Conservation (phyloP, 371 early-diverging fungal species). For the Capniomyces stellatus region DNA sequence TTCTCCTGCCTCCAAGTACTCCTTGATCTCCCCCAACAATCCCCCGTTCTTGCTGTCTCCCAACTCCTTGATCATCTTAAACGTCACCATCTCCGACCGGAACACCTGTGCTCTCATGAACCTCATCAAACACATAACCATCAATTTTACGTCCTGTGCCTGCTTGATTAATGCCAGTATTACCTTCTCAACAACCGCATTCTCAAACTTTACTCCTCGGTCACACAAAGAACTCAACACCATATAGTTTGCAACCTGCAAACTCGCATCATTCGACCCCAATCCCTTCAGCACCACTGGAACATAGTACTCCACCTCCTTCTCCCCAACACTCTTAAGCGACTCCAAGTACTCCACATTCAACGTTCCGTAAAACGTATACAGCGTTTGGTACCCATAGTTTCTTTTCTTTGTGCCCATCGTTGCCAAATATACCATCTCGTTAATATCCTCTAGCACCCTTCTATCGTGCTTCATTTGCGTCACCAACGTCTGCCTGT, state of each 20-base stretch:
- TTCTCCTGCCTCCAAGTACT: too few relatives aligned
- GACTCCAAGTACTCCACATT: slow-evolving; percentile 20
- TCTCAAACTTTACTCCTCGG: slow-evolving; percentile 9
- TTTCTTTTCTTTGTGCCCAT: background rate
- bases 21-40: too few relatives aligned
- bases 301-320: slow-evolving; percentile 16
- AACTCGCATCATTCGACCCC: slow-evolving; percentile 5
- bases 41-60: too few relatives aligned
- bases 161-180: slow-evolving; percentile 1
- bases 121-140: background rate
- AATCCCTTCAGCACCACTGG: slow-evolving; percentile 10
- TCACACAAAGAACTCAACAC: slow-evolving; percentile 14
- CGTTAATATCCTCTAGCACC: slow-evolving; percentile 14
- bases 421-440: slow-evolving; percentile 8
- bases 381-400: slow-evolving; percentile 17
- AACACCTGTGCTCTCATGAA: background rate
- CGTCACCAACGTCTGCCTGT: slow-evolving; percentile 18
- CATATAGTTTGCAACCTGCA: slow-evolving; percentile 20
- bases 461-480: slow-evolving; percentile 21
- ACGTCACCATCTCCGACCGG: background rate
- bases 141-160: background rate
- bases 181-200: slow-evolving; percentile 11
- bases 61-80: background rate
- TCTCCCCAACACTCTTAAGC: slow-evolving; percentile 10
- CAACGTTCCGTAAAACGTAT: slow-evolving; percentile 19